Evolutionary conservation across 73 alveolate species (phyloP).

Genomic region (Paraurostyla sp.): DNA sequence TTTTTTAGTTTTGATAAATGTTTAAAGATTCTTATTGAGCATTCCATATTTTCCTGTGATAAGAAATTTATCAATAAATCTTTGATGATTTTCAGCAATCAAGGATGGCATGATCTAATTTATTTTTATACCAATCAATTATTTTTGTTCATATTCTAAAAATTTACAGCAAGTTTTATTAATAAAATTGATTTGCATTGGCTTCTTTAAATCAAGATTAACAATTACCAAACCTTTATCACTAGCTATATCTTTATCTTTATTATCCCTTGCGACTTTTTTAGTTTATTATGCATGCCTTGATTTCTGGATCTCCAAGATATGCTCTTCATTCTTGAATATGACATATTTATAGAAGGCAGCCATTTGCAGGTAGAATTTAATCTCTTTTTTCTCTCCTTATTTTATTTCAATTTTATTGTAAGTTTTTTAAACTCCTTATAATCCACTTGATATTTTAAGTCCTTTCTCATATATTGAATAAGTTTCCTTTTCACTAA

Average conservation of each 20-base stretch:
- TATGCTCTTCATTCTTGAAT: neutral
- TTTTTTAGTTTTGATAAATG: neutral
- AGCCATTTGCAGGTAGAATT: neutral
- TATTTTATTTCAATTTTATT: neutral
- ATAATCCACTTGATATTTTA: neutral
- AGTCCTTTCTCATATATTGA: neutral
- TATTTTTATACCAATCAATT: neutral
- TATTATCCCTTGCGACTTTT: neutral
- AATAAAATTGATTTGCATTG: slow-evolving; percentile 18
- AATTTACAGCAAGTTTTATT: neutral
- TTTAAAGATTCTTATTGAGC: neutral
- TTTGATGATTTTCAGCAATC: slow-evolving; percentile 27
- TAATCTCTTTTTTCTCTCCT: slow-evolving; percentile 10
- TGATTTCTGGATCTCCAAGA: neutral
- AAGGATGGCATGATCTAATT: neutral
- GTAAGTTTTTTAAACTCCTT: neutral
- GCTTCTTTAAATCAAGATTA: slow-evolving; percentile 14
- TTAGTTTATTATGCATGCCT: neutral
- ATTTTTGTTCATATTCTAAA: neutral
- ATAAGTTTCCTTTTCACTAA: neutral
- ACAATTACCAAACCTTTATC: slow-evolving; percentile 21
- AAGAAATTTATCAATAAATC: slow-evolving; percentile 20
- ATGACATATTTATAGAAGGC: slow-evolving; percentile 6
- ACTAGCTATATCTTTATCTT: neutral
- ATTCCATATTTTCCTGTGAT: slow-evolving; percentile 5